Evolutionary conservation across 2,329 filamentous ascomycete genomes (phyloP), one percentile per base, ranked within the genome.

Genomic region (Penicillium sclerotigenum): DNA sequence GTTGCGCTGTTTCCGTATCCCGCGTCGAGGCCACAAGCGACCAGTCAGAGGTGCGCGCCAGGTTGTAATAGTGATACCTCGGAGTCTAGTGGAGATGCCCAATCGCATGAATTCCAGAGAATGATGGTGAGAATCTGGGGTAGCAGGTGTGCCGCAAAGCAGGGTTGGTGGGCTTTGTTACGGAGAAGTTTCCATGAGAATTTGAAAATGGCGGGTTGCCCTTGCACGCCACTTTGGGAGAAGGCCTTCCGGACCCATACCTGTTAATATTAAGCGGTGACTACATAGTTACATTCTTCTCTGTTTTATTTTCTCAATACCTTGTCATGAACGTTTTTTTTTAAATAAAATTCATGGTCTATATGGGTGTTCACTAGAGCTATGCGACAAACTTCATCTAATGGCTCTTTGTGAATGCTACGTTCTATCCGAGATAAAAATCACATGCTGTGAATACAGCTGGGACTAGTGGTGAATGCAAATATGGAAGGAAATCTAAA

Each of bases 171-270:
- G 22, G 34, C 28, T 41, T 40, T 22, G 26, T 50, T 28, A 8
- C 9, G 43, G 33, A 13, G 34, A 46, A 7, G 18, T 40, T 55
- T 33, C 41, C 22, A 26, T 16, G 28, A 46, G 9, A 34, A 33
- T 45, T 45, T 22, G 14, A 51, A 40, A 52, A 40, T 52, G 47
- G 53, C 47, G 47, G 46, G 47, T 31, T 16, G 29, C 52, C 37
- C 36, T 48, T 18, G 46, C 52, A 40, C 47, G 53, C 47, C 47
- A 55, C 47, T 55, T 54, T 46, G 33, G 33, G 33, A 45, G 18
- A 51, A 9, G n/a, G 20, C 31, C 16, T 26, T 31, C 41, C 53
- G 47, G 34, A 22, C 34, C 40, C 40, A 40, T 38, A 50, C 52
- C 18, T 45, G 24, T 16, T 26, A 20, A 26, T 22, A 7, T 29